phyloP scores from a whole-genome alignment of 306 rosid genomes.

The Casuarina equisetifolia region DNA sequence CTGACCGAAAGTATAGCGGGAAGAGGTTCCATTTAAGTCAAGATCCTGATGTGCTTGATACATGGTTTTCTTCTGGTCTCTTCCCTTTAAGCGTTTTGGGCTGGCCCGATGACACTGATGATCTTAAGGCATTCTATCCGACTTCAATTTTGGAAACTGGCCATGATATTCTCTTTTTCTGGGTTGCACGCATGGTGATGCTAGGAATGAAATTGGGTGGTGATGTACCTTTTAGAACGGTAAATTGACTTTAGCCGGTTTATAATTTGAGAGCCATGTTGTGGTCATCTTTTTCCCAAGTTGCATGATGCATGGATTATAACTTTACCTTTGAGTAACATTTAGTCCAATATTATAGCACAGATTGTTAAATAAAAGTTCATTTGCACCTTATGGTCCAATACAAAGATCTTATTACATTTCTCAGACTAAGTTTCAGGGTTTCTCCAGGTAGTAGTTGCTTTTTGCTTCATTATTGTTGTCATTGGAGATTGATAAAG shows the following conservation, averaged over 20 bases:
- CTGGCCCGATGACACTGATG: slow-evolving; percentile 90
- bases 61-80: slow-evolving; percentile 98
- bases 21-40: slow-evolving; percentile 59
- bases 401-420: not conserved
- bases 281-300: not conserved
- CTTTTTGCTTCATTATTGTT: not conserved
- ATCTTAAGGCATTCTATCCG: slow-evolving; percentile 85
- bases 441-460: not conserved
- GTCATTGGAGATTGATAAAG: not conserved
- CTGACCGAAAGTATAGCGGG: slow-evolving; percentile 51
- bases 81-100: slow-evolving; percentile 91
- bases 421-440: not conserved
- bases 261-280: not conserved
- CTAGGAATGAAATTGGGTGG: slow-evolving; percentile 84
- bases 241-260: slow-evolving; percentile 26
- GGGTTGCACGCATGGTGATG: slow-evolving; percentile 99
- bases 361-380: not conserved
- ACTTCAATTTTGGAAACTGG: slow-evolving; percentile 98
- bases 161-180: slow-evolving; percentile 89
- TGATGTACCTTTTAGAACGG: slow-evolving; percentile 75
- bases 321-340: not conserved
- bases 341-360: not conserved
- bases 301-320: not conserved
- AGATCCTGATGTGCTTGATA: slow-evolving; percentile 98
- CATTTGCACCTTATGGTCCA: not conserved